Base-by-base conservation (phyloP, 176 grass and related monocot species). In the Paspalum vaginatum region DNA sequence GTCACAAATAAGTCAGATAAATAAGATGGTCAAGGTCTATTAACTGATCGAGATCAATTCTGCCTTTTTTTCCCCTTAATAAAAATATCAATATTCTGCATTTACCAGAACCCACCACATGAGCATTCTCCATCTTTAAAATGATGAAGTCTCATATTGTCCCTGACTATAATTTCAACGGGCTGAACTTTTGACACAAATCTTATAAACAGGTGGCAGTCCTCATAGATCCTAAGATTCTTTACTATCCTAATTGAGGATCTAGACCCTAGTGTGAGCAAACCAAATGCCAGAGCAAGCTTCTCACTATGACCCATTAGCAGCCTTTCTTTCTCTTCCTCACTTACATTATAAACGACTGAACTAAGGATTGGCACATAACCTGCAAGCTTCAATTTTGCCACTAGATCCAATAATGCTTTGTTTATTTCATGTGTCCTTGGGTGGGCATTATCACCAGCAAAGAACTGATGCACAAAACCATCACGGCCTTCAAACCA, bases 211-310 rank as follows among this genome's bases (percentile, higher is more conserved):
- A 91, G 65, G 82, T 94, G 92, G 42, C 89, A 94, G 47, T 88
- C 91, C 22, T 94, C 85, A 74, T 88, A 94, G 39, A 94, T 94
- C 83, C 91, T 84, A 61, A 91, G 66, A 85, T 94, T 94, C 72
- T 94, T 94, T 57, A 88, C 65, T 25, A 94, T 94, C 84, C 92
- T 91, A 68, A 91, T 87, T 50, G 78, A 77, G 61, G 51, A 57
- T 45, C 81, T 51, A 63, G 79, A 83, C 48, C 77, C 68, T 70
- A 83, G 82, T 4, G 81, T 85, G 38, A 91, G 79, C 61, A 91
- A 39, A 57, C 77, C 86, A 67, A 89, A 94, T 9, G 70, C 83
- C 68, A 94, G 25, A 76, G 92, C 86, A 72, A 94, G 81, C 84
- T 91, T 94, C 86, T 91, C 89, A 39, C 92, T 91, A 45, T 94